Conservation (phyloP, 2,329 filamentous ascomycete genomes). For the Teratosphaeria destructans region DNA sequence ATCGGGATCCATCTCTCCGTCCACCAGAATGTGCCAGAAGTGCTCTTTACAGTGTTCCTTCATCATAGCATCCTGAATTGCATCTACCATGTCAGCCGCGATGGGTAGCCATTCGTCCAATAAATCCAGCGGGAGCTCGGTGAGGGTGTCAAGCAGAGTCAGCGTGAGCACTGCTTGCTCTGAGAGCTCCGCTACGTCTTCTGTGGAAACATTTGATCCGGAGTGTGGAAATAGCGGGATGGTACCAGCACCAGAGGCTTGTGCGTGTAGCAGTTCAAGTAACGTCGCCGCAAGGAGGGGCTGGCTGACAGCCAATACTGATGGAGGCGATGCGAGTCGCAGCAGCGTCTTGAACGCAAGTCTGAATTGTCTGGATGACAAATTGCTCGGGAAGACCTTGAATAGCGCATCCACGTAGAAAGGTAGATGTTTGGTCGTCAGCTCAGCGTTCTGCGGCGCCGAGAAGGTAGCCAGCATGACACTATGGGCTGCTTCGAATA, state of each 20-base stretch:
- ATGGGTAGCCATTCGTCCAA: conserved; percentile 74
- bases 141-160: conserved; percentile 68
- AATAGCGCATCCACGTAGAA: conserved; percentile 79
- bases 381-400: conserved; percentile 62
- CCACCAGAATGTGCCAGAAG: conserved; percentile 69
- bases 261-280: conserved; percentile 64
- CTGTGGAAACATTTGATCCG: conserved; percentile 19
- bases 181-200: conserved; percentile 41
- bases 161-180: conserved; percentile 70
- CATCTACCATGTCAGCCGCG: conserved; percentile 56
- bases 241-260: conserved; percentile 47
- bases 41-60: conserved; percentile 56
- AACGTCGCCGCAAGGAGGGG: conserved; percentile 71
- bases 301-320: conserved; percentile 59
- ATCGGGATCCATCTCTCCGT: conserved; percentile 82
- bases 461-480: conserved; percentile 71
- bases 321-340: conserved; percentile 71
- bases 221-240: conserved; percentile 30
- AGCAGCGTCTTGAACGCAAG: conserved; percentile 79
- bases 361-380: conserved; percentile 77
- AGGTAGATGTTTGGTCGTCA: conserved; percentile 63
- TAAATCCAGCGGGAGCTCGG: conserved; percentile 57
- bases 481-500: conserved; percentile 86
- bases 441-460: conserved; percentile 61
- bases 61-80: conserved; percentile 45